Conservation (phyloP, 2,329 filamentous ascomycete genomes). For the Microascus cirrosus region DNA sequence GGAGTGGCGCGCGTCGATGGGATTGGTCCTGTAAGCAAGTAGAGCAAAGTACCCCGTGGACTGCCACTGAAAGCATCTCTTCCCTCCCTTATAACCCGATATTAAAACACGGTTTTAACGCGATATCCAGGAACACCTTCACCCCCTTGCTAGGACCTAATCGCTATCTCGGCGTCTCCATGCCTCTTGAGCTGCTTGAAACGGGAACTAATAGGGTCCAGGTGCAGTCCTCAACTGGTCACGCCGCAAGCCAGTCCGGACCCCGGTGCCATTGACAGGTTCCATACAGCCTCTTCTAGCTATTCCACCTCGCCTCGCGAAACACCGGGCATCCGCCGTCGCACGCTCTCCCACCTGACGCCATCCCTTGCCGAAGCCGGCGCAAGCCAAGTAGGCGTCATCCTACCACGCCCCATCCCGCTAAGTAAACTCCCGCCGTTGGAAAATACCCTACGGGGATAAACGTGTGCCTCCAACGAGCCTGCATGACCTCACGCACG, state of each 20-base stretch:
- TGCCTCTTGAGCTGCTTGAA: not conserved
- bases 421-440: not conserved
- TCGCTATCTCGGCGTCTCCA: not conserved
- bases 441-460: not conserved
- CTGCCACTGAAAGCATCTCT: too few species aligned
- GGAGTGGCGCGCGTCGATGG: not conserved
- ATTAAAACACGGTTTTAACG: too few species aligned
- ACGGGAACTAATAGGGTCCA: not conserved
- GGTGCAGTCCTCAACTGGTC: not conserved
- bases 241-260: not conserved
- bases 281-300: too few species aligned
- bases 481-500: not conserved
- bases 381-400: not conserved
- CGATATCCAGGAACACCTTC: too few species aligned
- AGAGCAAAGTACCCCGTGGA: too few species aligned
- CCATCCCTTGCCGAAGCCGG: not conserved
- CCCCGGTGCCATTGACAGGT: too few species aligned
- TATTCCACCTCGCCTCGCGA: too few species aligned
- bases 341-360: not conserved
- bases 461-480: not conserved
- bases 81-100: too few species aligned
- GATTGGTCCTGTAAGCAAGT: not conserved
- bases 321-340: too few species aligned
- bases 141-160: not conserved
- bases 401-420: not conserved